These are phyloP conservation scores for Posidonia oceanica DNA, from an alignment of 116 monocot genomes.

Conservation along the genomic window DNA sequence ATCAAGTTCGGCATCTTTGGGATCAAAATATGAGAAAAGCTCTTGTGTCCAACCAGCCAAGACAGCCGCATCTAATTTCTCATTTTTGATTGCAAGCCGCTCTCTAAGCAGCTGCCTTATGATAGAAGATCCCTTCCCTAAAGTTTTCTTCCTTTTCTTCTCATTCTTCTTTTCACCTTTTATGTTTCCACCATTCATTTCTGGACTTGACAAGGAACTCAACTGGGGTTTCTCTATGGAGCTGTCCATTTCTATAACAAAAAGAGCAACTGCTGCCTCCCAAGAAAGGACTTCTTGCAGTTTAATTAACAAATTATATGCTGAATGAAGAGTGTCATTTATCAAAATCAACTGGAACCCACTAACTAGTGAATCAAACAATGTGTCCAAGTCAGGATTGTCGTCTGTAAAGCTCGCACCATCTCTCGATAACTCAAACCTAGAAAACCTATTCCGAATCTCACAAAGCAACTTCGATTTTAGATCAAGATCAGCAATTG, in stretches of 20 bases:
- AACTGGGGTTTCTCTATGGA: constrained; percentile 43
- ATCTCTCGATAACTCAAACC: constrained; percentile 9
- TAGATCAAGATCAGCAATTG: constrained; percentile 20
- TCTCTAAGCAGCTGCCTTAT: constrained; percentile 52
- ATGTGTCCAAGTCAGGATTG: not conserved
- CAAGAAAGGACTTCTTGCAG: constrained; percentile 60
- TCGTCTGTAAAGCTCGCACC: not conserved
- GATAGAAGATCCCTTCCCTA: constrained; percentile 69
- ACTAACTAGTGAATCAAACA: constrained; percentile 27
- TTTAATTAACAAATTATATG: constrained; percentile 40
- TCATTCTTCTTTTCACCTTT: constrained; percentile 60
- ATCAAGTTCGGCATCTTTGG: constrained; percentile 32
- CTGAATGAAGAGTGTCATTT: constrained; percentile 25
- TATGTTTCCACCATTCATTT: constrained; percentile 31
- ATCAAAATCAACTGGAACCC: constrained; percentile 15
- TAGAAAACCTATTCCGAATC: constrained; percentile 15
- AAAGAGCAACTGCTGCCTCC: constrained; percentile 71
- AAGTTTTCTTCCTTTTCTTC: constrained; percentile 64
- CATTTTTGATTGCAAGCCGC: constrained; percentile 7
- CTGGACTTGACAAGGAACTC: constrained; percentile 1
- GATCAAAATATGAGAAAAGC: constrained; percentile 53
- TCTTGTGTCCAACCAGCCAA: constrained; percentile 33
- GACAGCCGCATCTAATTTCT: constrained; percentile 14
- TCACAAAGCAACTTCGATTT: constrained; percentile 7
- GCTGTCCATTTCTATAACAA: constrained; percentile 54